Percentiles rank a stretch among this genome's conserved stretches.
These are phyloP conservation scores for Liquidambar formosana DNA, from an alignment of 164 flowering plant species.

Conservation along the genomic window DNA sequence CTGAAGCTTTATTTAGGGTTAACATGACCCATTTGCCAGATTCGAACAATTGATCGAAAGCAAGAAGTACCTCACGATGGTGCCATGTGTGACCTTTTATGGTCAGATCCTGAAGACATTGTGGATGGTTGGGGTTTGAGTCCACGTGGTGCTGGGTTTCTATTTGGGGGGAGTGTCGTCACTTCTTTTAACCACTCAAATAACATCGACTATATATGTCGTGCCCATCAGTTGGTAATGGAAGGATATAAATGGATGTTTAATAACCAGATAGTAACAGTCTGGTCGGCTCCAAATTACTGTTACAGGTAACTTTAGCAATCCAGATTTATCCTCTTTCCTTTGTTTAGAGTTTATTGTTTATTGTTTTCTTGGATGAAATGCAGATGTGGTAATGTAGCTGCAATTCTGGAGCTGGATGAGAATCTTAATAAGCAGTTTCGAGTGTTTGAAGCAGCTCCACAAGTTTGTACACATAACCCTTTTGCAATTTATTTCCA, in stretches of 20 bases:
- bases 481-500: background rate
- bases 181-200: constrained; percentile 80
- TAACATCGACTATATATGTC: constrained; percentile 89
- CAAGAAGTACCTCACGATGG: constrained; percentile 99
- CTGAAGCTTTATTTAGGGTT: constrained; percentile 1
- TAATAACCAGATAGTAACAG: constrained; percentile 90
- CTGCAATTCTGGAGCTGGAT: constrained; percentile 97
- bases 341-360: background rate
- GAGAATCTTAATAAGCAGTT: constrained; percentile 88
- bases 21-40: constrained; percentile 47
- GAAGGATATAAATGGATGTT: constrained; percentile 99
- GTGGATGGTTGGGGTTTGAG: constrained; percentile 99
- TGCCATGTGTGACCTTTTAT: constrained; percentile 97
- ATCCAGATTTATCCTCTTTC: background rate
- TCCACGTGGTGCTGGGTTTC: constrained; percentile 98
- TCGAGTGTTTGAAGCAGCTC: constrained; percentile 97
- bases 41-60: constrained; percentile 90
- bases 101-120: constrained; percentile 99
- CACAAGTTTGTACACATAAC: constrained; percentile 61
- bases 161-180: constrained; percentile 96
- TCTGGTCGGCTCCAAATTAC: constrained; percentile 99
- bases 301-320: constrained; percentile 74
- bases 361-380: constrained; percentile 13
- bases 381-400: constrained; percentile 98
- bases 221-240: constrained; percentile 99